phyloP scores from a whole-genome alignment of 805 yeast genomes.

The Cephaloascus albidus region DNA sequence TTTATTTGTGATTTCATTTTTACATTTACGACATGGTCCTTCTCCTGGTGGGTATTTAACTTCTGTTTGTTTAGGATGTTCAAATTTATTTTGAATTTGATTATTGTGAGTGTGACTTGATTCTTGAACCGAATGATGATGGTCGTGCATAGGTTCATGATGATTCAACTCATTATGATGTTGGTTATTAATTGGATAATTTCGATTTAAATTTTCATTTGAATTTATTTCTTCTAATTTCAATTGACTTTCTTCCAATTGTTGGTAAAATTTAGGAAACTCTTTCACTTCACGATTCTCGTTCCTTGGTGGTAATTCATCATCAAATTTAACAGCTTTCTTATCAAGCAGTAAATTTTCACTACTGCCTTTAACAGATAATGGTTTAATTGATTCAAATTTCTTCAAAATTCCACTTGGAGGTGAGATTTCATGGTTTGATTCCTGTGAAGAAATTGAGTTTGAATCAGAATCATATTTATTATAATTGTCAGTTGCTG shows the following conservation, averaged over 20 bases:
- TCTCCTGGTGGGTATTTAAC: conserved; percentile 45
- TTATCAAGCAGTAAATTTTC: not conserved
- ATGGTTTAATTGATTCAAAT: conserved; percentile 12
- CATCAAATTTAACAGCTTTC: not conserved
- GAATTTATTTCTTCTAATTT: conserved; percentile 1
- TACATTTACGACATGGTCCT: conserved; percentile 80
- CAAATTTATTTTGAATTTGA: not conserved
- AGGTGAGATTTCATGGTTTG: not conserved
- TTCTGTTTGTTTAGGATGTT: conserved; percentile 1
- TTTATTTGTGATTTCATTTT: conserved; percentile 42
- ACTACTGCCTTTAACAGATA: conserved; percentile 6
- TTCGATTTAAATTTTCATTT: not conserved
- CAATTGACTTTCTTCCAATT: conserved; percentile 2
- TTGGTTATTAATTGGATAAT: not conserved
- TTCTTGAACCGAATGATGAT: not conserved
- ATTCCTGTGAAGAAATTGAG: conserved; percentile 4
- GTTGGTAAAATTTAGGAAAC: conserved; percentile 1
- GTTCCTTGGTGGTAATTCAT: not conserved
- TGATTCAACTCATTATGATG: not conserved
- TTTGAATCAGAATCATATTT: conserved; percentile 5
- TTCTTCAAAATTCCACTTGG: not conserved
- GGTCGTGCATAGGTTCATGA: not conserved
- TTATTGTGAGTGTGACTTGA: not conserved
- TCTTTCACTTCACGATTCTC: conserved; percentile 1
- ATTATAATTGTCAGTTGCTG: conserved; percentile 1